phyloP scores from a whole-genome alignment of 1,284 basidiomycete species.

The Irpex sp. region DNA sequence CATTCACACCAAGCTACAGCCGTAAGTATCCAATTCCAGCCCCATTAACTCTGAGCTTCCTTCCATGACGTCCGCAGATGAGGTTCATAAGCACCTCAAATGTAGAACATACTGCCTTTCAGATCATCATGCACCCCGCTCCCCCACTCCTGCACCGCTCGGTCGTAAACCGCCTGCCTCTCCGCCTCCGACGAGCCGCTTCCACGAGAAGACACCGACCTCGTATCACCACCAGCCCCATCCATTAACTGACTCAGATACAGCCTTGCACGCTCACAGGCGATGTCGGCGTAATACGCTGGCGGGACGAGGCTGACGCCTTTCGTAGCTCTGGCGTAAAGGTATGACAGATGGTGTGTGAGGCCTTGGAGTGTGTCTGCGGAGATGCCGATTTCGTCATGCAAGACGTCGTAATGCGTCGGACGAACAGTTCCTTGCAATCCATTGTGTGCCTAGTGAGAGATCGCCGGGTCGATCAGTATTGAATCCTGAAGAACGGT shows the following conservation, averaged over 20 bases:
- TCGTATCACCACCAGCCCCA: slow-evolving; percentile 31
- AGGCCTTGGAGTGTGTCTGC: slow-evolving; percentile 70
- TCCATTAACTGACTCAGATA: slow-evolving; percentile 66
- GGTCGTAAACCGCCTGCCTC: slow-evolving; percentile 45
- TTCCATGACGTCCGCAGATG: too few relatives aligned
- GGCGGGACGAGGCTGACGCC: slow-evolving; percentile 74
- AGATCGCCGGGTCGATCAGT: not conserved
- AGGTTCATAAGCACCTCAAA: slow-evolving; percentile 34
- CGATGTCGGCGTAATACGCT: slow-evolving; percentile 75
- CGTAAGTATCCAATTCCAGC: too few relatives aligned
- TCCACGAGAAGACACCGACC: slow-evolving; percentile 20
- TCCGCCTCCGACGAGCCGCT: slow-evolving; percentile 23
- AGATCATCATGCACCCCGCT: slow-evolving; percentile 57
- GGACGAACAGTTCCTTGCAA: slow-evolving; percentile 64
- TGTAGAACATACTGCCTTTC: slow-evolving; percentile 69
- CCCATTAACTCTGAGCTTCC: too few relatives aligned
- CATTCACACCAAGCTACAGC: too few relatives aligned
- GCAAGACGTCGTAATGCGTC: slow-evolving; percentile 73
- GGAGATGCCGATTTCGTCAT: slow-evolving; percentile 62
- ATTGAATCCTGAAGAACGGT: not conserved
- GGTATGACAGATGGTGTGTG: slow-evolving; percentile 58
- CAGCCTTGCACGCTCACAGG: slow-evolving; percentile 68
- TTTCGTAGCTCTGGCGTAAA: slow-evolving; percentile 74
- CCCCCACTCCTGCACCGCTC: slow-evolving; percentile 58
- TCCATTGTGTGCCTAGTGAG: slow-evolving; percentile 51